Conservation (phyloP, 2,329 filamentous ascomycete genomes). For the Penicillium palitans region DNA sequence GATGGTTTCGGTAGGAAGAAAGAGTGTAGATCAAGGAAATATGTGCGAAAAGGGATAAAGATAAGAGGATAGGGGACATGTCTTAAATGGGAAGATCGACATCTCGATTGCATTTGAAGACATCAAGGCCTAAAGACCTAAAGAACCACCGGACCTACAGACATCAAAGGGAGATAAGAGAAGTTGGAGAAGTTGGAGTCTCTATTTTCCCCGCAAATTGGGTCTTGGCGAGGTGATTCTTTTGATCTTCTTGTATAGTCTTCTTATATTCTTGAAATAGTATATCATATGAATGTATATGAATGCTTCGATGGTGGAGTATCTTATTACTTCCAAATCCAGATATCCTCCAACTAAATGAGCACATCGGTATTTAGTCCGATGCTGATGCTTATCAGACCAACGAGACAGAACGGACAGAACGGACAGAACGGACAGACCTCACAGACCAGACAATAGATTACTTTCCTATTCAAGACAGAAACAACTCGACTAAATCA, state of each 20-base stretch:
- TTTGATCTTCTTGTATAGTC: too few relatives aligned
- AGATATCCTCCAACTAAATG: neutral
- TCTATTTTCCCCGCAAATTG: too few relatives aligned
- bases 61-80: neutral
- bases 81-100: neutral
- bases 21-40: too few relatives aligned
- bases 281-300: too few relatives aligned
- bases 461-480: constrained; percentile 5
- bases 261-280: too few relatives aligned
- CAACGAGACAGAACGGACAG: neutral
- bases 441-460: neutral
- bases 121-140: too few relatives aligned
- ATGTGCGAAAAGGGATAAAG: neutral
- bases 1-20: neutral
- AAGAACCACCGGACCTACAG: too few relatives aligned
- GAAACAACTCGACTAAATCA: constrained; percentile 23
- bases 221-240: too few relatives aligned
- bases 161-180: too few relatives aligned
- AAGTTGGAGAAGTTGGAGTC: too few relatives aligned
- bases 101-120: too few relatives aligned
- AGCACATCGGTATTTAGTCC: neutral
- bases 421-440: neutral
- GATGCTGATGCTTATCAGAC: neutral
- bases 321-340: neutral
- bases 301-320: too few relatives aligned